These are phyloP conservation scores for Aspergillus ellipticus DNA, from an alignment of 495 filamentous ascomycete genomes.

Conservation along the genomic window DNA sequence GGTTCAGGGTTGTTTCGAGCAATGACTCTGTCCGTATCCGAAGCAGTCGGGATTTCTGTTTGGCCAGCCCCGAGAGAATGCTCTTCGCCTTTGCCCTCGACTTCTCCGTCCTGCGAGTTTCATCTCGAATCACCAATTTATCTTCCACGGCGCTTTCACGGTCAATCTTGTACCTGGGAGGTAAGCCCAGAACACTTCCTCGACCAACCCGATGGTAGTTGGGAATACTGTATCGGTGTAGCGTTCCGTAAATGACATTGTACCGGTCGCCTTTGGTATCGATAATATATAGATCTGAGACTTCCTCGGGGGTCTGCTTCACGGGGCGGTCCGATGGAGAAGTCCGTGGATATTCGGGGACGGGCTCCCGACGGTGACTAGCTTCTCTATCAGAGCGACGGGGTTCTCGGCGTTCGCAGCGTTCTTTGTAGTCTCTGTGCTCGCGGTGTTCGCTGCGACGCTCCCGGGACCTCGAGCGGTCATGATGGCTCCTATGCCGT, in stretches of 20 bases:
- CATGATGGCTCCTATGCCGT: conserved; percentile 21
- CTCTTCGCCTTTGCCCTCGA: conserved; percentile 22
- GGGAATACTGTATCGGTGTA: conserved; percentile 59
- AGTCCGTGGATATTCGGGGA: conserved; percentile 2
- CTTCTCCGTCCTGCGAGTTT: conserved; percentile 21
- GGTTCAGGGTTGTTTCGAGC: conserved; percentile 23
- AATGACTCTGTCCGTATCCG: conserved; percentile 20
- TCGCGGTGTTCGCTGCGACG: conserved; percentile 15
- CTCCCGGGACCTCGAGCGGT: conserved; percentile 27
- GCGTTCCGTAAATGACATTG: conserved; percentile 57
- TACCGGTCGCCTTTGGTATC: conserved; percentile 60
- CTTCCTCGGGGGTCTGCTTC: conserved; percentile 15
- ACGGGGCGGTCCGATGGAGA: conserved; percentile 9
- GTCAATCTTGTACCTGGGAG: conserved; percentile 48
- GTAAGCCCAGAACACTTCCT: conserved; percentile 57
- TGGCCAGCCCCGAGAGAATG: conserved; percentile 17
- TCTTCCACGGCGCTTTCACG: conserved; percentile 44
- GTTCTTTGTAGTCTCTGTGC: too few relatives aligned
- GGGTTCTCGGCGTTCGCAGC: neutral
- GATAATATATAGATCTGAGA: conserved; percentile 34
- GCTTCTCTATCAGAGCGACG: conserved; percentile 3
- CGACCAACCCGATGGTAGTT: conserved; percentile 55
- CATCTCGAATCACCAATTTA: conserved; percentile 38
- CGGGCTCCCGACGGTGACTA: conserved; percentile 1
- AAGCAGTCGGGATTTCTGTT: conserved; percentile 17